Evolutionary conservation across 176 grass and related monocot species (phyloP).

Genomic region (Typha latifolia): DNA sequence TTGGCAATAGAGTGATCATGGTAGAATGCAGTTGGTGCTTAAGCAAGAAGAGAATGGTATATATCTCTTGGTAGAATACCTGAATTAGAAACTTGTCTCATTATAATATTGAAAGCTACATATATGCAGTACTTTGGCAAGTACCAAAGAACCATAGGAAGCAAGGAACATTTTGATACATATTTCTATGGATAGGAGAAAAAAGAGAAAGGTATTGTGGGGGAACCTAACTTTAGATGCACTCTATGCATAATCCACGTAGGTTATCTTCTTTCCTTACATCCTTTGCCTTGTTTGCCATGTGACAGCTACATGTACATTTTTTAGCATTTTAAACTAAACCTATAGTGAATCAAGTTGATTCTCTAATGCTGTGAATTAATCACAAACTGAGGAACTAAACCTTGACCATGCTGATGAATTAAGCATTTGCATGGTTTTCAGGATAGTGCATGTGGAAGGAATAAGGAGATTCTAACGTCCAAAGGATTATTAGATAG

Average conservation of each 20-base stretch:
- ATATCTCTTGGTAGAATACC: constrained; percentile 33
- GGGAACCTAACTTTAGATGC: constrained; percentile 56
- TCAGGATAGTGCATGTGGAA: too few relatives aligned
- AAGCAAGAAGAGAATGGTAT: constrained; percentile 17
- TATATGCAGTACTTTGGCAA: constrained; percentile 29
- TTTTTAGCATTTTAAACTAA: not conserved
- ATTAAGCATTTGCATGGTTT: too few relatives aligned
- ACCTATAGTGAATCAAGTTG: too few relatives aligned
- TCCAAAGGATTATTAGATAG: too few relatives aligned
- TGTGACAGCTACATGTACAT: not conserved
- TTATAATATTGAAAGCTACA: constrained; percentile 35
- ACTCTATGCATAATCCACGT: constrained; percentile 81
- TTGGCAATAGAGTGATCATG: constrained; percentile 16
- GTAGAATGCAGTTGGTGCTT: not conserved
- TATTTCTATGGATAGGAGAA: not conserved
- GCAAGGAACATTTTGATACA: not conserved
- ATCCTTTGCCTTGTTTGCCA: not conserved
- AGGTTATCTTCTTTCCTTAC: constrained; percentile 15
- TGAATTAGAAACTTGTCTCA: constrained; percentile 13
- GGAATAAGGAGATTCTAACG: too few relatives aligned
- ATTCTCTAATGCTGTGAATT: too few relatives aligned
- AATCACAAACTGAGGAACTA: too few relatives aligned
- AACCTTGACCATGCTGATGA: too few relatives aligned
- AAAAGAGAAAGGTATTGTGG: not conserved
- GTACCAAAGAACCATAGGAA: constrained; percentile 29